Evolutionary conservation across 805 yeast species (phyloP), one percentile per base, ranked within the genome.

Genomic region (Vanderwaltozyma tropicalis): DNA sequence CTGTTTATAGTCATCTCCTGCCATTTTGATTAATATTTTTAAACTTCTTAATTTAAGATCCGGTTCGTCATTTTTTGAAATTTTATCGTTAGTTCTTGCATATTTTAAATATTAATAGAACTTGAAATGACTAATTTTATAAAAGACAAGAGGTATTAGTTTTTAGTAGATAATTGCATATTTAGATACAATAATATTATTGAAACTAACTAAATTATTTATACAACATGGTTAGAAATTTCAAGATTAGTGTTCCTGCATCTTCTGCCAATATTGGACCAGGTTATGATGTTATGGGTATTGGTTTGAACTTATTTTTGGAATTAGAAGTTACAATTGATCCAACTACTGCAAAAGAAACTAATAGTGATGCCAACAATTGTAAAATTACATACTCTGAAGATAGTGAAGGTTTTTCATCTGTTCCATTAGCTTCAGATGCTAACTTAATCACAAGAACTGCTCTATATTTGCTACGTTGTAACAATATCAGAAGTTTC

Each of bases 201-300:
- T 13, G 8, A 29, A 6, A 11, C 6, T 6, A n/a, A 26, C 5
- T 5, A 9, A 9, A 5, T 30, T 30, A 3, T 13, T n/a, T 18
- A 15, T n/a, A 2, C 5, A 34, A 33, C n/a, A 71, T 66, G 76
- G 46, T 60, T 39, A 68, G 75, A 42, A 65, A 69, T 38, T 80
- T 80, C 60, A 60, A 57, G 31, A 72, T 85, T 48, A 76, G 74
- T 38, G 92, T 89, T 14, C 98, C 98, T 4, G 96, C 97, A 6
- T 88, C 97, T 5, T 83, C 95, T 35, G 98, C 98, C 53, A 92
- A 92, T 53, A 89, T 92, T 37, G 98, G 98, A 8, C 98, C 98
- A 9, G 98, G 98, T 1, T 92, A 89, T 55, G 98, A 92, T 61
- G 98, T 92, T 6, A 66, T 92, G 36, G 98, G 98, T 18, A 80